Conservation (phyloP, 1,284 basidiomycete genomes). For the Heterobasidion irregulare region DNA sequence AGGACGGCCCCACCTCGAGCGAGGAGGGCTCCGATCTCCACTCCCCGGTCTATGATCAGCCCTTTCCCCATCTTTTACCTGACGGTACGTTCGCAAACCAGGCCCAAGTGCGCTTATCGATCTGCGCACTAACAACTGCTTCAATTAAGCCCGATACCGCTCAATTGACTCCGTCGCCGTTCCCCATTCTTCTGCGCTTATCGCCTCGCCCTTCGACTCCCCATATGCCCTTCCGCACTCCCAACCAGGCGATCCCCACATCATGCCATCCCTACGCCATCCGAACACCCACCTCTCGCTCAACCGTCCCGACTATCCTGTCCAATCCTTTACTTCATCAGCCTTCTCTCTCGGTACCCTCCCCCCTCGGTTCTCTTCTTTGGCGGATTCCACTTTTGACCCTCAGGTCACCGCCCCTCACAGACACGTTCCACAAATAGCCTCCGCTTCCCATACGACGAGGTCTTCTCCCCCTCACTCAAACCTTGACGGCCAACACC, state of each 20-base stretch:
- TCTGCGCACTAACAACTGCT: slow-evolving; percentile 16
- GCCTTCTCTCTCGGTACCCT: slow-evolving; percentile 10
- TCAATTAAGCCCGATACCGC: slow-evolving; percentile 64
- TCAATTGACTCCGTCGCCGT: slow-evolving; percentile 15
- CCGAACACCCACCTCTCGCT: slow-evolving; percentile 1
- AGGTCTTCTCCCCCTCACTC: slow-evolving; percentile 1
- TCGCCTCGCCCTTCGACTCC: slow-evolving; percentile 10
- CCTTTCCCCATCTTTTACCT: slow-evolving; percentile 31
- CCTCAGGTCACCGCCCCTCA: slow-evolving; percentile 2
- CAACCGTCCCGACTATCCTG: background rate
- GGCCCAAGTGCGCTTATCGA: slow-evolving; percentile 10
- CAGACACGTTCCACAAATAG: background rate
- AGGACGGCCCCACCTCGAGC: slow-evolving; percentile 60
- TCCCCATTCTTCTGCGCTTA: slow-evolving; percentile 9
- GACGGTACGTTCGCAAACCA: slow-evolving; percentile 23
- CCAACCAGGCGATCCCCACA: slow-evolving; percentile 5
- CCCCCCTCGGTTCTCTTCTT: slow-evolving; percentile 6
- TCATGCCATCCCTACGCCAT: slow-evolving; percentile 7
- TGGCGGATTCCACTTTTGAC: slow-evolving; percentile 1
- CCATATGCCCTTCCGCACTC: slow-evolving; percentile 7
- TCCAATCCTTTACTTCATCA: slow-evolving; percentile 12
- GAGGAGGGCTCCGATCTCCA: slow-evolving; percentile 66
- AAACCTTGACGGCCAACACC: background rate
- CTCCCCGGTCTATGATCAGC: slow-evolving; percentile 43
- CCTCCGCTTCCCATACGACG: background rate